phyloP scores from a whole-genome alignment of 2,329 filamentous ascomycete species.

The Aspergillus niger region DNA sequence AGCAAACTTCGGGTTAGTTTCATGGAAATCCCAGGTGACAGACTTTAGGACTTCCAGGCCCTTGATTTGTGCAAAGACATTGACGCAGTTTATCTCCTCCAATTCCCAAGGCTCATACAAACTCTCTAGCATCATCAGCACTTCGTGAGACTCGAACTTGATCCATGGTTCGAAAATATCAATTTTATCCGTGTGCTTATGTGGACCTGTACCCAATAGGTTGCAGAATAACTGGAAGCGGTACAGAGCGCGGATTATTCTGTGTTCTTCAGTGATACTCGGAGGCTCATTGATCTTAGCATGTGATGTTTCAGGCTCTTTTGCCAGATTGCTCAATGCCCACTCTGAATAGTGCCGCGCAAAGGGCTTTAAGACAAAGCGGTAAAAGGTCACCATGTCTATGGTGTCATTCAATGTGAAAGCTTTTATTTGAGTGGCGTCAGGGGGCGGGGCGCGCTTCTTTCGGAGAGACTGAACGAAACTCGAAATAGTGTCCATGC shows the following conservation, averaged over 20 bases:
- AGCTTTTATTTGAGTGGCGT: background rate
- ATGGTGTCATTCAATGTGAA: constrained; percentile 1
- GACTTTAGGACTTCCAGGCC: constrained; percentile 1
- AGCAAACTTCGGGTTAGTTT: constrained; percentile 16
- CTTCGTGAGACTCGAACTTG: background rate
- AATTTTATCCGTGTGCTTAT: no score
- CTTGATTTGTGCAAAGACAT: background rate
- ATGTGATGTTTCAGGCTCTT: background rate
- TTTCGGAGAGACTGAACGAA: background rate
- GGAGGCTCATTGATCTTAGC: background rate
- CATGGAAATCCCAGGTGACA: constrained; percentile 14
- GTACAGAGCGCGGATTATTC: constrained; percentile 16
- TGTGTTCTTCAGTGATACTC: constrained; percentile 12
- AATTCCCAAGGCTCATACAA: constrained; percentile 16
- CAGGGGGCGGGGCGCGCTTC: background rate
- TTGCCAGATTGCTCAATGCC: constrained; percentile 13
- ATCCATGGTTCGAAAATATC: no score
- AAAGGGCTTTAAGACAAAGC: constrained; percentile 19
- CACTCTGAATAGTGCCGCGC: constrained; percentile 9
- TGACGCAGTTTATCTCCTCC: constrained; percentile 12
- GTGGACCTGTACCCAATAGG: constrained; percentile 9
- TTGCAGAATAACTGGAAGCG: constrained; percentile 17
- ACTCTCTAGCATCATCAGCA: no score
- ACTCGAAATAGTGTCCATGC: background rate
- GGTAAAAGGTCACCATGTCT: constrained; percentile 13